Base-by-base conservation (phyloP, 176 grass and related monocot genomes). In the Elymus sibiricus region DNA sequence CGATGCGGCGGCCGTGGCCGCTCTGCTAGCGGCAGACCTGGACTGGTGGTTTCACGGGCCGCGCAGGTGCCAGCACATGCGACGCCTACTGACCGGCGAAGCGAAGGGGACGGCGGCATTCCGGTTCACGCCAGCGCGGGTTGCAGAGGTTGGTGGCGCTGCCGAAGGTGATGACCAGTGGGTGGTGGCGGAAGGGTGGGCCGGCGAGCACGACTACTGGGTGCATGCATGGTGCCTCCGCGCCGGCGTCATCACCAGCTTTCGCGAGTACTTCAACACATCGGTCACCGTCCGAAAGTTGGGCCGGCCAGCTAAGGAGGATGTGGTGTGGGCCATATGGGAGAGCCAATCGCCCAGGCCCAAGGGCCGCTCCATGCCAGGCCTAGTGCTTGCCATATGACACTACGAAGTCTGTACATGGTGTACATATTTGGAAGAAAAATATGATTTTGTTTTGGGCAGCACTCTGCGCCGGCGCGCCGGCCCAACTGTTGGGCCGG, bases 241-340 rank as follows among this genome's bases (percentile, higher is more conserved):
- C n/a, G n/a, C n/a, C n/a, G n/a, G n/a, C n/a, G n/a, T n/a, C n/a
- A n/a, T n/a, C n/a, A n/a, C n/a, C n/a, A n/a, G n/a, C n/a, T n/a
- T n/a, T n/a, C n/a, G n/a, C 4, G 90, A 91, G 77, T 91, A 91
- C 69, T 91, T 91, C 70, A 88, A 91, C 76, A 91, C 86, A 14
- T 80, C 77, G 2, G 65, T 91, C 26, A 85, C 68, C 3, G 86
- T 91, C 9, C 25, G 64, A 47, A 76, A 85, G 28, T 13, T 91
- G 10, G 12, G 70, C 38, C 80, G 7, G 22, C 17, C 53, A 2
- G 22, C 44, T 2, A 42, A 12, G 51, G 28, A 62, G 70, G 64
- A 31, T 1, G 43, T 16, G 21, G 25, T 22, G 6, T 15, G 42
- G 15, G 90, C 81, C 4, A 61, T 91, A 4, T 91, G 90, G 81